Evolutionary conservation across 768 basidiomycete genomes (phyloP).

Genomic region (Lactarius hatsudake): DNA sequence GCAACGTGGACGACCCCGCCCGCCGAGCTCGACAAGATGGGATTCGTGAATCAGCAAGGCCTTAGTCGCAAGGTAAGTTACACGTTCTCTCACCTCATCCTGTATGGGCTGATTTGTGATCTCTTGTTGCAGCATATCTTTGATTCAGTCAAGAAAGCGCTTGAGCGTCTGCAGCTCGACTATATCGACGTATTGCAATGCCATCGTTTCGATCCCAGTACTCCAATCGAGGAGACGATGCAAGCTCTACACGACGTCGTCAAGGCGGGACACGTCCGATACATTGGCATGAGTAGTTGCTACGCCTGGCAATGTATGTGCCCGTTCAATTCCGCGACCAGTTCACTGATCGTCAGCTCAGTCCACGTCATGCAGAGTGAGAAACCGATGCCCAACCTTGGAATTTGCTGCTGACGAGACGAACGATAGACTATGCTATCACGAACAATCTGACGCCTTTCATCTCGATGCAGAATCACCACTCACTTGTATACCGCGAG

Average conservation of each 20-base stretch:
- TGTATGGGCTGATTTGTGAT: not conserved
- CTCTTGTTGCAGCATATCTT: conserved; percentile 58
- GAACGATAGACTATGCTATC: conserved; percentile 26
- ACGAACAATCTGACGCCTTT: conserved; percentile 21
- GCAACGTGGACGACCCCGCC: not conserved
- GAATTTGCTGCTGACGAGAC: conserved; percentile 20
- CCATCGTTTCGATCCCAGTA: conserved; percentile 37
- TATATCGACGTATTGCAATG: conserved; percentile 75
- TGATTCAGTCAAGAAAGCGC: conserved; percentile 57
- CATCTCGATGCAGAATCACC: conserved; percentile 28
- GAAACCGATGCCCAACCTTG: not conserved
- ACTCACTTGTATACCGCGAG: conserved; percentile 40
- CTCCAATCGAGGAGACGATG: conserved; percentile 35
- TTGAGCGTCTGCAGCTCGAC: conserved; percentile 71
- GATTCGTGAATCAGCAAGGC: conserved; percentile 40
- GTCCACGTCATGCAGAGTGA: conserved; percentile 27
- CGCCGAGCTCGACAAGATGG: conserved; percentile 29
- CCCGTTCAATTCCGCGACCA: not conserved
- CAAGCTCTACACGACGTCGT: conserved; percentile 42
- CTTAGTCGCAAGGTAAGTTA: conserved; percentile 42
- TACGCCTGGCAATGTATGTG: conserved; percentile 33
- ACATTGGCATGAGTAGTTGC: conserved; percentile 35
- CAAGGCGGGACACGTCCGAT: conserved; percentile 38
- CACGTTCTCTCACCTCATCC: not conserved
- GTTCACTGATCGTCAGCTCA: conserved; percentile 17